These are phyloP conservation scores for Fusarium chaquense DNA, from an alignment of 2,329 filamentous ascomycete species.

Conservation along the genomic window DNA sequence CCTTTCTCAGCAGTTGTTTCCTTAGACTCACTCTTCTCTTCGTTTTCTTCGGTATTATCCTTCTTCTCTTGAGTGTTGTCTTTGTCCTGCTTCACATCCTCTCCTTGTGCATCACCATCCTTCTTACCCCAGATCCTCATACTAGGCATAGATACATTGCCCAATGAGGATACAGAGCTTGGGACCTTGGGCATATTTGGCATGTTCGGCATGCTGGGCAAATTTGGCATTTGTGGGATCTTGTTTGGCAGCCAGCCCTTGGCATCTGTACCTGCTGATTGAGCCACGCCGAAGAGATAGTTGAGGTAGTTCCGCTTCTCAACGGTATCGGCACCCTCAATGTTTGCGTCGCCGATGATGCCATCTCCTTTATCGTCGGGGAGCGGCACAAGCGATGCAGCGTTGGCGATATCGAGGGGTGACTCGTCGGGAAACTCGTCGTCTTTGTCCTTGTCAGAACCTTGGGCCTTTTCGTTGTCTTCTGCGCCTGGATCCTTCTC, in stretches of 20 bases:
- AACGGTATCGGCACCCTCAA: constrained; percentile 51
- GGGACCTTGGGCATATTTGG: constrained; percentile 50
- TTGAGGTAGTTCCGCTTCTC: constrained; percentile 60
- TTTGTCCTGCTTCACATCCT: neutral
- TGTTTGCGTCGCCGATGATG: constrained; percentile 48
- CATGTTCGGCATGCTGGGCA: constrained; percentile 51
- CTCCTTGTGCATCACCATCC: constrained; percentile 2
- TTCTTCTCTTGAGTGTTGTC: neutral
- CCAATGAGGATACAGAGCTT: constrained; percentile 47
- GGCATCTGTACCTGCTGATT: constrained; percentile 60
- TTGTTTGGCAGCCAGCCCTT: constrained; percentile 61
- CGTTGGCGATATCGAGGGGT: constrained; percentile 65
- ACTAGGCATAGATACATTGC: constrained; percentile 50
- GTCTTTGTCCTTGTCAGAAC: constrained; percentile 10
- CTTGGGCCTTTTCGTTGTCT: constrained; percentile 12
- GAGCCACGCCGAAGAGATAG: constrained; percentile 63
- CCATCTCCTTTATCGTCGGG: constrained; percentile 57
- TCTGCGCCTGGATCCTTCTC: constrained; percentile 37
- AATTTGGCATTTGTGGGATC: constrained; percentile 52
- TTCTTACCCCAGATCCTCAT: constrained; percentile 51
- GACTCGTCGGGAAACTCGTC: constrained; percentile 51
- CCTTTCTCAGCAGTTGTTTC: neutral
- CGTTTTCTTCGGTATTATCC: neutral
- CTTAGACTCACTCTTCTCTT: neutral
- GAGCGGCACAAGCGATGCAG: constrained; percentile 62